Conservation (phyloP, 768 basidiomycete species). For the Lactarius pseudohatsudake region DNA sequence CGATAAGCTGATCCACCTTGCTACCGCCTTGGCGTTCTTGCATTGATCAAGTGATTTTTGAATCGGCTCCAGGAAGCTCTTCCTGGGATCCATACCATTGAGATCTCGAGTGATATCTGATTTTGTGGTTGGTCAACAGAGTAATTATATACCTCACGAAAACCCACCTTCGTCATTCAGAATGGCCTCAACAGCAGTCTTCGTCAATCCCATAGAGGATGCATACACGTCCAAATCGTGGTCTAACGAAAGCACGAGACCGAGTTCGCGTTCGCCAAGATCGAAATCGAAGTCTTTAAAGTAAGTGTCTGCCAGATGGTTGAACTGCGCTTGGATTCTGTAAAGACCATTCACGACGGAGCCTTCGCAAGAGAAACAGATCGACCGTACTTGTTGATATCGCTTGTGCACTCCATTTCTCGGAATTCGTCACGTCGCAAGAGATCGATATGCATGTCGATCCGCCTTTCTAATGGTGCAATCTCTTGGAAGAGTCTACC, state of each 20-base stretch:
- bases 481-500: conserved; percentile 85
- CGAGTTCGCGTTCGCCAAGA: conserved; percentile 85
- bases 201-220: conserved; percentile 85
- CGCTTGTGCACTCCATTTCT: conserved; percentile 90
- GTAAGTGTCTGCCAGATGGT: conserved; percentile 87
- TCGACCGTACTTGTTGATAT: conserved; percentile 73
- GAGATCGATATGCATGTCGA: conserved; percentile 89
- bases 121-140: not conserved
- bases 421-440: conserved; percentile 87
- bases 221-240: conserved; percentile 92
- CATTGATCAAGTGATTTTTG: conserved; percentile 81
- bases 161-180: conserved; percentile 72
- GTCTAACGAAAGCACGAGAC: conserved; percentile 79
- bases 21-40: conserved; percentile 74
- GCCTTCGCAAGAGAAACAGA: not conserved
- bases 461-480: conserved; percentile 82
- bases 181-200: conserved; percentile 76
- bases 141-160: not conserved
- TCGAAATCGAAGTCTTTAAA: conserved; percentile 84
- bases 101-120: conserved; percentile 72
- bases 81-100: conserved; percentile 71
- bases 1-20: conserved; percentile 44
- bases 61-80: conserved; percentile 78
- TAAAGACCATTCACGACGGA: not conserved
- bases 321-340: conserved; percentile 91